Conservation (phyloP, 2,329 filamentous ascomycete genomes). For the Aureobasidium pullulans region DNA sequence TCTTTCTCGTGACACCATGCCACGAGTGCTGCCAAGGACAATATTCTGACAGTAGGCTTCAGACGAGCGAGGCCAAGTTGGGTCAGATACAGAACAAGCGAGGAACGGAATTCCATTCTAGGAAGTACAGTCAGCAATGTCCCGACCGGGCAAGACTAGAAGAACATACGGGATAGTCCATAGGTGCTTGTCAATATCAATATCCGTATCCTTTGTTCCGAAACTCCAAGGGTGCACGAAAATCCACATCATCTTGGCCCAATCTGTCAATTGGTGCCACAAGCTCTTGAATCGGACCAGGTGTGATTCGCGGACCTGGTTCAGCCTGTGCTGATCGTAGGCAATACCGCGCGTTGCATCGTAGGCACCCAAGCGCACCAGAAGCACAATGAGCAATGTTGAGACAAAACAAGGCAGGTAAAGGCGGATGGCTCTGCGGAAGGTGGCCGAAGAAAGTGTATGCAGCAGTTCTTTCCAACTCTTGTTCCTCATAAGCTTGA, state of each 20-base stretch:
- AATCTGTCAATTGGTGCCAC: conserved; percentile 19
- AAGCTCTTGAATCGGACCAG: conserved; percentile 7
- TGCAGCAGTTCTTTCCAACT: conserved; percentile 25
- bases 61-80: conserved; percentile 33
- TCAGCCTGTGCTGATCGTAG: conserved; percentile 11
- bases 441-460: conserved; percentile 18
- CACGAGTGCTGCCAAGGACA: conserved; percentile 35
- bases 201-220: conserved; percentile 6
- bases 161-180: conserved; percentile 46
- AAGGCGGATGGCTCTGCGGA: conserved; percentile 19
- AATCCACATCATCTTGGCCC: conserved; percentile 32
- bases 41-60: conserved; percentile 27
- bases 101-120: conserved; percentile 49
- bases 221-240: conserved; percentile 15
- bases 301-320: conserved; percentile 15
- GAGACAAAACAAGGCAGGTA: conserved; percentile 20
- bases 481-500: conserved; percentile 17
- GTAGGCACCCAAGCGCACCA: conserved; percentile 12
- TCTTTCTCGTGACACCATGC: conserved; percentile 42
- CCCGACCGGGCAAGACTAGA: neutral
- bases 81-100: conserved; percentile 50
- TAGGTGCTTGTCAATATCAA: conserved; percentile 41
- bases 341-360: conserved; percentile 17
- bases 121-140: conserved; percentile 26
- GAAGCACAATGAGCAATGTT: conserved; percentile 18